Evolutionary conservation across 129 eudicot species (phyloP), one percentile per base, ranked within the genome.

Genomic region (Escallonia rubra): DNA sequence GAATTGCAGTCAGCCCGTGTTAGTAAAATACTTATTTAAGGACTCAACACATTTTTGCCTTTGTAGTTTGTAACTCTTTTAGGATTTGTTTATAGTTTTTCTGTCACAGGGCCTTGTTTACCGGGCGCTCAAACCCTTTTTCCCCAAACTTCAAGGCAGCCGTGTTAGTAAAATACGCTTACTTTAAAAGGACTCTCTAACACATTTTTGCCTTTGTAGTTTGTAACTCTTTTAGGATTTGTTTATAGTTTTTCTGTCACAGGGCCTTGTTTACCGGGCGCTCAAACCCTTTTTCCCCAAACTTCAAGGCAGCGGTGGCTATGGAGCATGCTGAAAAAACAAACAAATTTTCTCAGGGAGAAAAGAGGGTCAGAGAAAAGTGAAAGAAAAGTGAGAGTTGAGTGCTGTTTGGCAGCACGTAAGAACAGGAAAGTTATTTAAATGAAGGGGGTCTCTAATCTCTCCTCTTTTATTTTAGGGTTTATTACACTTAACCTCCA

Each of bases 321-420:
- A 4, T 10, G 7, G 45, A 47, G 34, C 5, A 34, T 10, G n/a
- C n/a, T 4, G 7, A 61, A 52, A n/a, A 51, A 42, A 71, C 10
- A 11, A 48, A 47, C 16, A 61, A 2, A 38, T 40, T 47, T 14
- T 41, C n/a, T 53, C 50, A 34, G 10, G 8, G 46, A 54, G 52
- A 14, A 54, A 44, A 55, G 47, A 16, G 12, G 44, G 12, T 39
- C 50, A 10, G 56, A 5, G 23, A 51, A 61, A 50, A 52, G 68
- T 66, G 57, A 41, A 34, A 51, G 68, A 67, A 67, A 66, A 66
- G 73, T 50, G 14, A 45, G 41, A 61, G 67, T 52, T 51, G 34
- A 23, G 34, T 15, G 23, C 15, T n/a, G 58, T 72, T 72, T 72
- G 77, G 64, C 77, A 72, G 77, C 70, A 42, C 8, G 63, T 63